Percentiles rank a stretch among this genome's conserved stretches.
These are phyloP conservation scores for Boletus semigastroideus DNA, from an alignment of 1,284 basidiomycete genomes.

Conservation along the genomic window DNA sequence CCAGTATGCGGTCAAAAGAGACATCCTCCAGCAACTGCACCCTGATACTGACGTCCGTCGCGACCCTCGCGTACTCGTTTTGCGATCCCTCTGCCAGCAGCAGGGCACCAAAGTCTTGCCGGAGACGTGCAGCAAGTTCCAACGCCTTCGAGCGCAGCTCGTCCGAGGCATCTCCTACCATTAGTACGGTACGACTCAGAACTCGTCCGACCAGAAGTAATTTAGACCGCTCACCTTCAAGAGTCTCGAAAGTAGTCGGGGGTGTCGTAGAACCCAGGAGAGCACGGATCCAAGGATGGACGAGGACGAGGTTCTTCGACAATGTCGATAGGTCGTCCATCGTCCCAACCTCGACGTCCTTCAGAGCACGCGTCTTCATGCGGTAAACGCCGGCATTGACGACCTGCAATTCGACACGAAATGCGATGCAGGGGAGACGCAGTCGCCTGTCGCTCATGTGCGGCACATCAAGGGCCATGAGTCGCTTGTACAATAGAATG, in stretches of 20 bases:
- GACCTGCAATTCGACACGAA: no score
- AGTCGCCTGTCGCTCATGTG: no score
- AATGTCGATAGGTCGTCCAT: no score
- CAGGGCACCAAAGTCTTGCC: neutral
- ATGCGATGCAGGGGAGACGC: no score
- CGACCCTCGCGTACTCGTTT: neutral
- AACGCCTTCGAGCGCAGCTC: neutral
- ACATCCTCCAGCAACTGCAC: neutral
- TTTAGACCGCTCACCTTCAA: neutral
- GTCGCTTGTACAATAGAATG: no score
- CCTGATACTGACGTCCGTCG: neutral
- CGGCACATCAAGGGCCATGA: no score
- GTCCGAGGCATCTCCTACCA: neutral
- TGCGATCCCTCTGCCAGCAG: neutral
- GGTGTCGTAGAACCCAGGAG: neutral
- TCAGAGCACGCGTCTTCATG: no score
- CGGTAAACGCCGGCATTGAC: no score
- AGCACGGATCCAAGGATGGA: neutral
- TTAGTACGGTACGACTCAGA: neutral
- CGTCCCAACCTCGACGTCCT: no score
- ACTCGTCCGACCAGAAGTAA: neutral
- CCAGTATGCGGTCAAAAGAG: neutral
- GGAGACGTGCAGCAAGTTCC: neutral
- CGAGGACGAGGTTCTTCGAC: neutral
- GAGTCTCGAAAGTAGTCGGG: neutral